Base-by-base conservation (phyloP, 2,329 filamentous ascomycete species). In the Cytospora piceae region DNA sequence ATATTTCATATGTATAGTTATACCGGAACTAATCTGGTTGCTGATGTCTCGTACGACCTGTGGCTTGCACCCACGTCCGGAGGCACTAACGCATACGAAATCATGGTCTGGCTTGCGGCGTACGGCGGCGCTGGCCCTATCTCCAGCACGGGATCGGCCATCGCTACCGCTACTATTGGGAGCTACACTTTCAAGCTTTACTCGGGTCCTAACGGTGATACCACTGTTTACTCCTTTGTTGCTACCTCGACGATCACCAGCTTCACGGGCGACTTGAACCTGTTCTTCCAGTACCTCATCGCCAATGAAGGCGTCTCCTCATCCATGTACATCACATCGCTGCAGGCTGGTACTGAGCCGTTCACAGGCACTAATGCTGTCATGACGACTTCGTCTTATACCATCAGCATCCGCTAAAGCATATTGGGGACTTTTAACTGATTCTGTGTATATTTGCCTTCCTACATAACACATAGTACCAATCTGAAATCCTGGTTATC, bases 31-130 rank as follows among this genome's bases (percentile, higher is more conserved):
- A 70, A 70, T 29, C 61, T 78, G 58, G 77, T 86, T 29, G 81
- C 84, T 51, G 79, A 89, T 71, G 86, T 89, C 2, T 77, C 85
- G 15, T 89, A 87, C 72, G 85, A 88, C 72, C 74, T 88, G 53
- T 89, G 88, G 79, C 85, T 85, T 42, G 77, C 78, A 6, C 76
- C 76, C n/a, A 78, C 81, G 7, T 78, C 78, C 14, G 76, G 81
- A 0, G 74, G 73, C 55, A 72, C 63, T 0, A 71, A 82, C 29
- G 77, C 85, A 71, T 87, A 87, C 73, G 87, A 89, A 75, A 81
- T 89, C 73, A 89, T 89, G 87, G 79, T 89, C 71, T 89, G 87
- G 87, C 78, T 88, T 53, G 82, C 79, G 2, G 80, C 81, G 3
- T 77, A 85, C 54, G 86, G 86, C 31, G 85, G 84, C 61, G 85